A percentile compares a stretch with the other conserved stretches of the same genome.
Conservation (phyloP, 108 stramenopile genomes). For the Cyclotella kingstonii region DNA sequence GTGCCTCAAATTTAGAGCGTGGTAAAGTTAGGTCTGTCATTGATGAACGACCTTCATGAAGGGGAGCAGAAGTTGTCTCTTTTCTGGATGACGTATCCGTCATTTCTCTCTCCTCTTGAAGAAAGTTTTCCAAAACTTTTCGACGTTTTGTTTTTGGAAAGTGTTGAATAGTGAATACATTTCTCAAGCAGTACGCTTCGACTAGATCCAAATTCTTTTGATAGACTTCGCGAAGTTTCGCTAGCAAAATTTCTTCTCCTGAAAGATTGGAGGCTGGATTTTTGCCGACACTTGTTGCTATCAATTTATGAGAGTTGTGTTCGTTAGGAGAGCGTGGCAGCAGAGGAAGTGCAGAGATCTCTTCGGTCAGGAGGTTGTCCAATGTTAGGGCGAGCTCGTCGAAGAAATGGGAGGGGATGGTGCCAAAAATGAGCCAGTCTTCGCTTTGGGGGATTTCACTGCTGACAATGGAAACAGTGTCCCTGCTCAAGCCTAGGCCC, state of each 20-base stretch:
- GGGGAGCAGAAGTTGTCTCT: not conserved
- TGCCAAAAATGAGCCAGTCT: constrained; percentile 53
- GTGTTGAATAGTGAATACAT: constrained; percentile 55
- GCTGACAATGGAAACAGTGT: no score
- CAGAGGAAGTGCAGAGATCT: constrained; percentile 50
- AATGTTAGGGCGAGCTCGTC: constrained; percentile 47
- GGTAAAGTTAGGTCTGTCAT: not conserved
- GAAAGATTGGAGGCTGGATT: not conserved
- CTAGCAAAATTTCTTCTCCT: constrained; percentile 38
- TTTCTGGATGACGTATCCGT: not conserved
- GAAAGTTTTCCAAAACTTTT: constrained; percentile 39
- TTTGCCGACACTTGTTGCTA: not conserved
- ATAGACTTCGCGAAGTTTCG: constrained; percentile 42
- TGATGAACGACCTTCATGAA: not conserved
- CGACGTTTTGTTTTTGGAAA: constrained; percentile 49
- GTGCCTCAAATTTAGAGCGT: constrained; percentile 5
- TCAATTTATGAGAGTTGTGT: not conserved
- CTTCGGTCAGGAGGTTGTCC: constrained; percentile 37
- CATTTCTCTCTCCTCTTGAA: constrained; percentile 3
- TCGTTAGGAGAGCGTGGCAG: constrained; percentile 23
- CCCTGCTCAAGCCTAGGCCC: no score
- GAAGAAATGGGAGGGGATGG: constrained; percentile 36
- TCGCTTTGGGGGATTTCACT: no score
- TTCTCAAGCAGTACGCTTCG: constrained; percentile 48
- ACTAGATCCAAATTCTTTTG: constrained; percentile 55